Evolutionary conservation across 2,329 filamentous ascomycete species (phyloP), one percentile per base, ranked within the genome.

Genomic region (Byssochlamys sp.): DNA sequence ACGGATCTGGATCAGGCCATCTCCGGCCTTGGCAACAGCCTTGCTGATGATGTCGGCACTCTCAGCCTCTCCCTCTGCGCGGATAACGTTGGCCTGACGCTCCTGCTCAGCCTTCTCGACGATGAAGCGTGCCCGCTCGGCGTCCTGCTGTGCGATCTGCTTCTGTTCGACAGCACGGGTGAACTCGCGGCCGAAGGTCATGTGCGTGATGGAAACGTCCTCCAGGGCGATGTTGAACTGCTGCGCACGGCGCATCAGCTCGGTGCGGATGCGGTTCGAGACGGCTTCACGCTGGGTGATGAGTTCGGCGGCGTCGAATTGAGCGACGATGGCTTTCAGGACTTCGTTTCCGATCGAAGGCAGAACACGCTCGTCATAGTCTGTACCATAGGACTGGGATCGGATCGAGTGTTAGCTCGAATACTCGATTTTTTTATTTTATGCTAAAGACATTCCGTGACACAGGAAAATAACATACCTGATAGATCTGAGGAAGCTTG

Each of bases 201-300:
- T 99, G 83, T 99, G 94, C 61, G 94, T 99, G 77, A 99, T 99
- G 71, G 90, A 95, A 60, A 99, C 94, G 71, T 99, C 94, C 78
- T 99, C 94, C 56, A 99, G 89, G 28, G 91, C 90, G 71, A 99
- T 99, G 82, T 99, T 96, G 85, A 99, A 99, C 77, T 99, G 94
- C 69, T 87, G 80, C 53, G 94, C 94, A 69, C 94, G 91, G 79
- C 88, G 91, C 71, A 94, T 87, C 54, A 99, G 85, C 74, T 99
- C 94, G 66, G 83, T 82, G 60, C 90, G 91, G 81, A 99, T 99
- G 69, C 91, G 89, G 77, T 96, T 88, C 63, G 88, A 92, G 68
- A 99, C 94, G 63, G 92, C 90, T 80, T 99, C 95, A 75, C 94
- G 89, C 80, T 99, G 94, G 59, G 94, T 99, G 81, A 99, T 99